These are phyloP conservation scores for Yamadazyma endophytica DNA, from an alignment of 805 yeast species.

Conservation along the genomic window DNA sequence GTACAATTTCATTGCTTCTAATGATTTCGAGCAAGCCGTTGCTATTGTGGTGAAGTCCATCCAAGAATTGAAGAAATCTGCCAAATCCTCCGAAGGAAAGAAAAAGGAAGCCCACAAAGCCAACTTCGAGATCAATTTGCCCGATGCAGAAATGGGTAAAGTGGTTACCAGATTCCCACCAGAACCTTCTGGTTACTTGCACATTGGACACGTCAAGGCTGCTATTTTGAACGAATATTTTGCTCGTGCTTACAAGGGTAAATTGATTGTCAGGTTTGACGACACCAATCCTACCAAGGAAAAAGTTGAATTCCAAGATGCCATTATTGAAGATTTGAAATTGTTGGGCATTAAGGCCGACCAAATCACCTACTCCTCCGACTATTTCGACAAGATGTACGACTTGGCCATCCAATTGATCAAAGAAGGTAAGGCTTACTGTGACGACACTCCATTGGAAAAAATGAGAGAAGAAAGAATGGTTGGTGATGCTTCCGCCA, in stretches of 20 bases:
- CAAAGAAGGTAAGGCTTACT: constrained; percentile 94
- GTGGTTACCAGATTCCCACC: constrained; percentile 99
- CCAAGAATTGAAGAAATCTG: constrained; percentile 66
- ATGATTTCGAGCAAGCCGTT: constrained; percentile 66
- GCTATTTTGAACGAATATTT: constrained; percentile 95
- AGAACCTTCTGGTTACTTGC: constrained; percentile 98
- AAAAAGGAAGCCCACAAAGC: constrained; percentile 91
- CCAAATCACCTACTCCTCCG: constrained; percentile 80
- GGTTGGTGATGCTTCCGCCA: constrained; percentile 89
- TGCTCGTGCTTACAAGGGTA: constrained; percentile 94
- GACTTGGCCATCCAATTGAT: constrained; percentile 82
- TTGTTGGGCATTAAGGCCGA: constrained; percentile 94
- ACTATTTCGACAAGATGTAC: constrained; percentile 90
- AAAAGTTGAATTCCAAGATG: constrained; percentile 88
- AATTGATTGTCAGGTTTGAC: constrained; percentile 93
- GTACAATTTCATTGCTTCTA: constrained; percentile 75
- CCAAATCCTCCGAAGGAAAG: constrained; percentile 50
- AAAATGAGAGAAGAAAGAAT: constrained; percentile 98
- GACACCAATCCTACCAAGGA: constrained; percentile 98
- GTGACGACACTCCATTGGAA: constrained; percentile 94
- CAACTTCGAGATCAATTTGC: constrained; percentile 87
- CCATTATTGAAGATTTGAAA: constrained; percentile 88
- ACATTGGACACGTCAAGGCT: constrained; percentile 99
- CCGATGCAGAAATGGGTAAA: constrained; percentile 87
- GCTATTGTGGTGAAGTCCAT: constrained; percentile 65